Evolutionary conservation across 116 monocot species (phyloP).

Genomic region (Posidonia oceanica): DNA sequence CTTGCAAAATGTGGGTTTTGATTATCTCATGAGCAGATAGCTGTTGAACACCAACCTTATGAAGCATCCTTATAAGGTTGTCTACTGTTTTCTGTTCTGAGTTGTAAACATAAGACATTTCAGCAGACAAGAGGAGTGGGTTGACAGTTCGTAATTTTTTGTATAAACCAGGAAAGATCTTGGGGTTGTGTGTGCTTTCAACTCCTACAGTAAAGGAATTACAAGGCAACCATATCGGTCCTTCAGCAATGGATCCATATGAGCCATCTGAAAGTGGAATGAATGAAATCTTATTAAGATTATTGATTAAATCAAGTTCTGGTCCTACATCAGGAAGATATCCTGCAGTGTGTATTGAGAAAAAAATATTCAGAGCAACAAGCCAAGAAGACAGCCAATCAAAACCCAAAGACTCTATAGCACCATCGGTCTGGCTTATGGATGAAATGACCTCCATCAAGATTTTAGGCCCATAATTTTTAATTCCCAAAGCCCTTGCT

Average conservation of each 20-base stretch:
- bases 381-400: conserved; percentile 81
- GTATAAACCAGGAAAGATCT: conserved; percentile 57
- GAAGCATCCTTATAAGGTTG: conserved; percentile 40
- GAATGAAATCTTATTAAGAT: conserved; percentile 53
- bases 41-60: conserved; percentile 65
- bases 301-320: conserved; percentile 50
- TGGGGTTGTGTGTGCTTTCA: conserved; percentile 29
- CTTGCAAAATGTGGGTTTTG: conserved; percentile 49
- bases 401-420: conserved; percentile 38
- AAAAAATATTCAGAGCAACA: conserved; percentile 25
- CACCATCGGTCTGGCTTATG: conserved; percentile 31
- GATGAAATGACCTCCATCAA: conserved; percentile 54
- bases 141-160: conserved; percentile 58
- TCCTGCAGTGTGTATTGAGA: conserved; percentile 28
- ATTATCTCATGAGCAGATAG: conserved; percentile 86
- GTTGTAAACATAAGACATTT: conserved; percentile 14
- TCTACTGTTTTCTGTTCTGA: conserved; percentile 23
- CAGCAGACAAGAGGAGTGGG: conserved; percentile 34
- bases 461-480: conserved; percentile 74
- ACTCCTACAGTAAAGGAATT: conserved; percentile 32
- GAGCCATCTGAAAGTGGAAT: conserved; percentile 91
- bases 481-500: conserved; percentile 62
- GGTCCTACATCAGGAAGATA: conserved; percentile 18
- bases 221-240: conserved; percentile 87
- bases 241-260: conserved; percentile 57